phyloP scores from a whole-genome alignment of 805 yeast species.

The Zygotorulaspora danielsina region DNA sequence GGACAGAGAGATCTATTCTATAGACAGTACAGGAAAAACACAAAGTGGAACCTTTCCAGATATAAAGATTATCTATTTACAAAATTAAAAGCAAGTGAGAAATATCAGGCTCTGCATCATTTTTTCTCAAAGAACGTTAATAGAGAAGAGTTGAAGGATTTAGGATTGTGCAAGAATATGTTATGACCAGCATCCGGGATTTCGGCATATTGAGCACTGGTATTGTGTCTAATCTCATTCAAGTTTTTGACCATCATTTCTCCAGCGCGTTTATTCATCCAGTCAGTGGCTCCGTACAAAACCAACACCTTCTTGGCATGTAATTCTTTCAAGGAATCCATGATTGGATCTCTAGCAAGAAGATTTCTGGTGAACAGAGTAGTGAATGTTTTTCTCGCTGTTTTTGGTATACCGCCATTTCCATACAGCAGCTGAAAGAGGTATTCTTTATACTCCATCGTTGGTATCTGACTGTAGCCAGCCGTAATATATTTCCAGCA shows the following conservation, averaged over 20 bases:
- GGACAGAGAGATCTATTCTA: too few species aligned
- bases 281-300: constrained; percentile 66
- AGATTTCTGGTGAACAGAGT: constrained; percentile 33
- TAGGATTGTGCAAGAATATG: constrained; percentile 62
- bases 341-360: constrained; percentile 61
- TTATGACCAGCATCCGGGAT: constrained; percentile 66
- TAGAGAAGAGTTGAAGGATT: constrained; percentile 48
- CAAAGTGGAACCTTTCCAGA: too few species aligned
- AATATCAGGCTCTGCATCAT: too few species aligned
- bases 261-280: constrained; percentile 64
- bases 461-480: constrained; percentile 32
- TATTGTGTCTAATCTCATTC: constrained; percentile 8
- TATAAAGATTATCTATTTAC: too few species aligned
- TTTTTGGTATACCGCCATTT: constrained; percentile 18
- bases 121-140: constrained; percentile 27
- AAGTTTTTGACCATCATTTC: constrained; percentile 19
- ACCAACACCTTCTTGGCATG: constrained; percentile 39
- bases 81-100: too few species aligned
- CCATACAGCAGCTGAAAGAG: constrained; percentile 24
- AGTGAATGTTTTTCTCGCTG: constrained; percentile 29
- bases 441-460: constrained; percentile 27
- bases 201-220: constrained; percentile 20
- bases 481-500: constrained; percentile 33
- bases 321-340: constrained; percentile 47
- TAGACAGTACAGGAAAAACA: too few species aligned